phyloP scores from a whole-genome alignment of 768 basidiomycete species.

The Artomyces pyxidatus region DNA sequence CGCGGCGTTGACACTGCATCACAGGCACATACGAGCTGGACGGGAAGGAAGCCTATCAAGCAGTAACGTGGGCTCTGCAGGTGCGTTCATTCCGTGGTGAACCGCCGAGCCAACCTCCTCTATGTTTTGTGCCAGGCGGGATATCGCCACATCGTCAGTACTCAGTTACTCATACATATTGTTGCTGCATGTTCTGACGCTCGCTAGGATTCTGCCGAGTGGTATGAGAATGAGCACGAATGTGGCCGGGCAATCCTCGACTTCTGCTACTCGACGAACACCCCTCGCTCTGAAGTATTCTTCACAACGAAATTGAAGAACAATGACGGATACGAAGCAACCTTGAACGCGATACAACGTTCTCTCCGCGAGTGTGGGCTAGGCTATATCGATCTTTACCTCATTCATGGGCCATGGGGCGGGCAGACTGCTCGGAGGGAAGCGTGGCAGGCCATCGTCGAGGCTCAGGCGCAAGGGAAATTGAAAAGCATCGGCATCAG shows the following conservation, averaged over 20 bases:
- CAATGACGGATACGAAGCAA: constrained; percentile 45
- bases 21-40: constrained; percentile 59
- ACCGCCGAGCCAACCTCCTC: not conserved
- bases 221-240: constrained; percentile 61
- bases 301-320: constrained; percentile 63
- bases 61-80: constrained; percentile 56
- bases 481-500: constrained; percentile 60
- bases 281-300: constrained; percentile 53
- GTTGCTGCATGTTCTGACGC: constrained; percentile 1
- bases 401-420: constrained; percentile 62
- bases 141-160: constrained; percentile 54
- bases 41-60: constrained; percentile 46
- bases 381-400: constrained; percentile 64
- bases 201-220: constrained; percentile 38
- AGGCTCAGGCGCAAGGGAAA: constrained; percentile 52
- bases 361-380: constrained; percentile 47
- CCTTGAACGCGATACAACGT: constrained; percentile 39
- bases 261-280: constrained; percentile 38
- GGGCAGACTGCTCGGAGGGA: constrained; percentile 47
- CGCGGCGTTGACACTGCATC: no score
- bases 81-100: constrained; percentile 23
- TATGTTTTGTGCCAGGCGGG: constrained; percentile 37
- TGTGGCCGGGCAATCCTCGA: constrained; percentile 53
- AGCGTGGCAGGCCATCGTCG: constrained; percentile 59
- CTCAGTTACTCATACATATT: not conserved